Conservation (phyloP, 2,329 filamentous ascomycete genomes). For the Colletotrichum graminicola region DNA sequence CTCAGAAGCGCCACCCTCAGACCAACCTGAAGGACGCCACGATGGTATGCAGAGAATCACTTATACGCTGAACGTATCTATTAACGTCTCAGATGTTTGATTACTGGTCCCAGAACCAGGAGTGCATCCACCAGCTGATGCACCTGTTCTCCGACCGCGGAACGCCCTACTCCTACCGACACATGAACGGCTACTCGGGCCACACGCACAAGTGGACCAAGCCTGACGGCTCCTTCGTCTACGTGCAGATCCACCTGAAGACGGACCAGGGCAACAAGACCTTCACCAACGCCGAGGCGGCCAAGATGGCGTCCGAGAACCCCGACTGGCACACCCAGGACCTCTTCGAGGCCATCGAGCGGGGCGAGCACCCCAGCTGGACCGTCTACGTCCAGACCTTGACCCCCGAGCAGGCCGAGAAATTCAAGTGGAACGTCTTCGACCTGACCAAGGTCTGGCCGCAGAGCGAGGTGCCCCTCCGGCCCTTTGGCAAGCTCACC, state of each 20-base stretch:
- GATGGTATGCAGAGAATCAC: constrained; percentile 56
- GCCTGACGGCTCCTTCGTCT: constrained; percentile 74
- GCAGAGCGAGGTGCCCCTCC: constrained; percentile 70
- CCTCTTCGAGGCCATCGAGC: constrained; percentile 72
- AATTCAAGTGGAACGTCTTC: constrained; percentile 73
- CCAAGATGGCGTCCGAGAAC: constrained; percentile 65
- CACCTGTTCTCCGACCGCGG: constrained; percentile 75
- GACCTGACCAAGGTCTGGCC: constrained; percentile 80
- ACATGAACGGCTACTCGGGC: constrained; percentile 77
- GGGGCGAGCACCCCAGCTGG: constrained; percentile 73
- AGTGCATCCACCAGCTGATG: constrained; percentile 74
- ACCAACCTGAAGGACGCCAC: constrained; percentile 79
- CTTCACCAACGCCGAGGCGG: constrained; percentile 69
- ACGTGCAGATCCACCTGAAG: constrained; percentile 74
- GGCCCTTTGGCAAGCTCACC: constrained; percentile 71
- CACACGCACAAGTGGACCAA: constrained; percentile 75
- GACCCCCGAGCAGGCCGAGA: constrained; percentile 71
- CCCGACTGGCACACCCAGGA: constrained; percentile 75
- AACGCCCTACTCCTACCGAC: constrained; percentile 73
- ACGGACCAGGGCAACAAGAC: constrained; percentile 73
- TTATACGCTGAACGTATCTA: neutral
- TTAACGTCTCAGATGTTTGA: constrained; percentile 50
- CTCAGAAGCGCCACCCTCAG: constrained; percentile 80
- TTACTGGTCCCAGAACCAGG: constrained; percentile 70
- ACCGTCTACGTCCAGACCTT: constrained; percentile 74